These are phyloP conservation scores for Didymella segeticola DNA, from an alignment of 2,329 filamentous ascomycete species.

Conservation along the genomic window DNA sequence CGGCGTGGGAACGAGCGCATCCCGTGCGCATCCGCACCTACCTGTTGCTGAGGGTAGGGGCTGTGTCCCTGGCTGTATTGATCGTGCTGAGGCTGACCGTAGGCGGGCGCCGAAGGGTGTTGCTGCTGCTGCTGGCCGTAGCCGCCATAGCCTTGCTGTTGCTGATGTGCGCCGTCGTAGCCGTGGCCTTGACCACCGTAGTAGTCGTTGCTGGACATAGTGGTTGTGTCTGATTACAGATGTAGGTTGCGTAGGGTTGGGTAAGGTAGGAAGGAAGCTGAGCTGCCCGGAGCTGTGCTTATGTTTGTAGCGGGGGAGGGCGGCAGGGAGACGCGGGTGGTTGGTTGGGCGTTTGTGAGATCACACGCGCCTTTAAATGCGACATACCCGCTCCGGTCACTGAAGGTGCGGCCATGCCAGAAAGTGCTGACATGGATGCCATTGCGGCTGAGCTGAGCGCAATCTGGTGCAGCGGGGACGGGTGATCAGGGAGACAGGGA, in stretches of 20 bases:
- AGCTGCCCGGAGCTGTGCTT: conserved; percentile 14
- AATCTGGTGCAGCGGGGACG: conserved; percentile 10
- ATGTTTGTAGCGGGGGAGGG: conserved; percentile 32
- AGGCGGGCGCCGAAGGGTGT: conserved; percentile 22
- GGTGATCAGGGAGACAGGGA: conserved; percentile 2
- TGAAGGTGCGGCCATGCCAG: conserved; percentile 10
- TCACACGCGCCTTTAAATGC: conserved; percentile 32
- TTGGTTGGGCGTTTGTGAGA: conserved; percentile 26
- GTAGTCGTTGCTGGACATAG: conserved; percentile 42
- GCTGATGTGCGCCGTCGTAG: conserved; percentile 36
- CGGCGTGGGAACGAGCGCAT: conserved; percentile 18
- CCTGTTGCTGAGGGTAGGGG: conserved; percentile 38
- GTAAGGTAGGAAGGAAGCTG: conserved; percentile 11
- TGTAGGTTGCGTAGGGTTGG: conserved; percentile 1
- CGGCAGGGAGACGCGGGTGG: conserved; percentile 15
- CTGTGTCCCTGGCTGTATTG: conserved; percentile 40
- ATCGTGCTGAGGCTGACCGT: conserved; percentile 37
- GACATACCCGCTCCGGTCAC: conserved; percentile 19
- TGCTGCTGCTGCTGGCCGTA: conserved; percentile 34
- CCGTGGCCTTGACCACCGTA: conserved; percentile 43
- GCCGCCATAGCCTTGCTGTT: conserved; percentile 34
- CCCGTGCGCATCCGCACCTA: conserved; percentile 17
- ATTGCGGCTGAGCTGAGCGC: conserved; percentile 28
- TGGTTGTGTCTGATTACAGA: background rate
- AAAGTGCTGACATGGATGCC: conserved; percentile 18